Conservation (phyloP, 345 rosid species). For the Gossypium herbaceum region DNA sequence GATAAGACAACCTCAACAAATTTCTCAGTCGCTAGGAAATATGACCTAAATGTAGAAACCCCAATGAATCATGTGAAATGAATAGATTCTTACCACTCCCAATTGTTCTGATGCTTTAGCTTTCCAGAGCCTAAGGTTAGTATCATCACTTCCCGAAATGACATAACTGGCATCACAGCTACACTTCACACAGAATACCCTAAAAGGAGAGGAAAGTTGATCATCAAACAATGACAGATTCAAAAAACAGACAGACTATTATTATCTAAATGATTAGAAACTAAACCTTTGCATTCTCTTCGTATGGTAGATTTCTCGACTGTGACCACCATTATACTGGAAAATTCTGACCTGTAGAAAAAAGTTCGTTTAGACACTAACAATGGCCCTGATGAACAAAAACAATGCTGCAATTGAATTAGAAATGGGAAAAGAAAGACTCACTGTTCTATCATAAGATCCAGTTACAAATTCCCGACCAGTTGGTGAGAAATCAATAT, state of each 20-base stretch:
- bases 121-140: slow-evolving; percentile 94
- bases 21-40: slow-evolving; percentile 6
- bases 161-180: slow-evolving; percentile 91
- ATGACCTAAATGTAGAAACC: background rate
- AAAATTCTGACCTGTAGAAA: slow-evolving; percentile 68
- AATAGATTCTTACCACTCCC: slow-evolving; percentile 76
- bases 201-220: slow-evolving; percentile 19
- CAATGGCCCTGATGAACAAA: background rate
- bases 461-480: slow-evolving; percentile 98
- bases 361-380: slow-evolving; percentile 11
- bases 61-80: slow-evolving; percentile 4
- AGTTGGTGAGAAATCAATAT: slow-evolving; percentile 95
- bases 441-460: slow-evolving; percentile 92
- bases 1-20: background rate
- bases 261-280: background rate
- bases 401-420: background rate
- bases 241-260: slow-evolving; percentile 3
- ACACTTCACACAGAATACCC: slow-evolving; percentile 92
- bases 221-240: slow-evolving; percentile 8
- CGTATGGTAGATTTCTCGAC: slow-evolving; percentile 87
- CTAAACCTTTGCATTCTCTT: slow-evolving; percentile 97
- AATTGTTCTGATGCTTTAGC: slow-evolving; percentile 95
- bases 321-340: slow-evolving; percentile 86
- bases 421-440: slow-evolving; percentile 13
- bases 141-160: slow-evolving; percentile 94